Percentiles rank a stretch among this genome's conserved stretches.
phyloP scores from a whole-genome alignment of 2,329 filamentous ascomycete genomes.

The Rhytidhysteron rufulum region DNA sequence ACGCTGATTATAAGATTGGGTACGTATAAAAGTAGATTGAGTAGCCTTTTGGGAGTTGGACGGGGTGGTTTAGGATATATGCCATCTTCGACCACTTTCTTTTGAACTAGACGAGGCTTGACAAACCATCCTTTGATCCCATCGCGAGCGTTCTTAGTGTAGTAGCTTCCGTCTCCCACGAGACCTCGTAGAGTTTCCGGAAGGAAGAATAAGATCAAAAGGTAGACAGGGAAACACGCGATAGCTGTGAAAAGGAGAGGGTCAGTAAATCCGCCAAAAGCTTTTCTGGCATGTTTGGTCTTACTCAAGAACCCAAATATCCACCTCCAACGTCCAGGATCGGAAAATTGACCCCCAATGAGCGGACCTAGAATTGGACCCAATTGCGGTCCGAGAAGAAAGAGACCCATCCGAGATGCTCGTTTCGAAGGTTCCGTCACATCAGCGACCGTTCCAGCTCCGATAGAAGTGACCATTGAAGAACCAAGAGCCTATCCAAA shows the following conservation, averaged over 20 bases:
- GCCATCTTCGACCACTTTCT: constrained; percentile 6
- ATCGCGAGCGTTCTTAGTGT: constrained; percentile 9
- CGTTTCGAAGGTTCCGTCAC: too few species aligned
- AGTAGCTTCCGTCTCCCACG: constrained; percentile 41
- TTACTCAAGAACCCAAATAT: constrained; percentile 43
- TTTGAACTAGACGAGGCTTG: background rate
- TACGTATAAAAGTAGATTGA: background rate
- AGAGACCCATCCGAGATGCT: too few species aligned
- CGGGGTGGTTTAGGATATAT: too few species aligned
- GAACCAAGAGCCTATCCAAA: too few species aligned
- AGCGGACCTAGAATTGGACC: constrained; percentile 44
- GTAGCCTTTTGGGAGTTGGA: background rate
- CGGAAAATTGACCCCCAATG: constrained; percentile 39
- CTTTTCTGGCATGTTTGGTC: too few species aligned
- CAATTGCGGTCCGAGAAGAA: constrained; percentile 43
- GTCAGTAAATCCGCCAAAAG: too few species aligned
- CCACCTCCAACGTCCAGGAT: constrained; percentile 40
- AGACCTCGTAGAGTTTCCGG: constrained; percentile 45
- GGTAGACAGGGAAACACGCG: constrained; percentile 21
- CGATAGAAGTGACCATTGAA: too few species aligned
- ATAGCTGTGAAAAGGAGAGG: too few species aligned
- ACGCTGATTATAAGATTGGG: background rate
- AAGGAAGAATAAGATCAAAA: constrained; percentile 36
- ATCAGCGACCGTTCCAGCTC: too few species aligned
- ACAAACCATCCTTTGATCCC: constrained; percentile 10